Percentiles rank a stretch among this genome's conserved stretches.
Evolutionary conservation across 176 grass and related monocot species (phyloP).

Genomic region (Oryza meridionalis): DNA sequence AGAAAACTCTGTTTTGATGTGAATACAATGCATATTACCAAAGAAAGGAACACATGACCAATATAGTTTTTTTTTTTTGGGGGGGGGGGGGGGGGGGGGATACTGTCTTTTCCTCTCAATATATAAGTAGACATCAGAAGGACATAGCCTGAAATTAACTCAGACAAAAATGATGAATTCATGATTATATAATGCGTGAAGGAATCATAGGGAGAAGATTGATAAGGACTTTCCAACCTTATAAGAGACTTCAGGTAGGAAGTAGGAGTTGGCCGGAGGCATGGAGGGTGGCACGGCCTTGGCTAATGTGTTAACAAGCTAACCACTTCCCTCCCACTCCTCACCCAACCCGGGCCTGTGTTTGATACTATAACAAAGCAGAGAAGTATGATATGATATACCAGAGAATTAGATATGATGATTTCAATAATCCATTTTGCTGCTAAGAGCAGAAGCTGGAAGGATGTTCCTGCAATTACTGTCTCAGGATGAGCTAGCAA

Average conservation of each 20-base stretch:
- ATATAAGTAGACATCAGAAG: background rate
- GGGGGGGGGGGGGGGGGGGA: no score
- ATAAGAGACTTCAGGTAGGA: constrained; percentile 4
- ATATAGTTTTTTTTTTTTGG: background rate
- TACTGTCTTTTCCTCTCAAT: constrained; percentile 6
- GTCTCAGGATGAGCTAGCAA: no score
- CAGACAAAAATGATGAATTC: constrained; percentile 7
- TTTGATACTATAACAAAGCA: constrained; percentile 4
- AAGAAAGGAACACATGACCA: background rate
- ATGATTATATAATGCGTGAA: constrained; percentile 40
- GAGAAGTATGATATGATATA: background rate
- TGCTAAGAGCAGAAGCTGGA: no score
- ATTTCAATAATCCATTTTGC: background rate
- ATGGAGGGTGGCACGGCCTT: constrained; percentile 5
- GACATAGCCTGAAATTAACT: constrained; percentile 18
- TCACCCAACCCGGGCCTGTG: constrained; percentile 32
- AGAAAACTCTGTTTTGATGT: no score
- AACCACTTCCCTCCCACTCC: constrained; percentile 48
- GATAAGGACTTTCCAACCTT: constrained; percentile 82
- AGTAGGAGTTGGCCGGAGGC: constrained; percentile 3
- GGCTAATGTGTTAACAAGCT: constrained; percentile 40
- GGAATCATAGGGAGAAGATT: constrained; percentile 45
- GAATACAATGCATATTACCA: no score
- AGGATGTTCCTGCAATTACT: no score
- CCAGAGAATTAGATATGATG: background rate